A percentile compares a stretch with the other conserved stretches of the same genome.
Evolutionary conservation across 2,329 filamentous ascomycete genomes (phyloP).

Genomic region (Arthroderma sp.): DNA sequence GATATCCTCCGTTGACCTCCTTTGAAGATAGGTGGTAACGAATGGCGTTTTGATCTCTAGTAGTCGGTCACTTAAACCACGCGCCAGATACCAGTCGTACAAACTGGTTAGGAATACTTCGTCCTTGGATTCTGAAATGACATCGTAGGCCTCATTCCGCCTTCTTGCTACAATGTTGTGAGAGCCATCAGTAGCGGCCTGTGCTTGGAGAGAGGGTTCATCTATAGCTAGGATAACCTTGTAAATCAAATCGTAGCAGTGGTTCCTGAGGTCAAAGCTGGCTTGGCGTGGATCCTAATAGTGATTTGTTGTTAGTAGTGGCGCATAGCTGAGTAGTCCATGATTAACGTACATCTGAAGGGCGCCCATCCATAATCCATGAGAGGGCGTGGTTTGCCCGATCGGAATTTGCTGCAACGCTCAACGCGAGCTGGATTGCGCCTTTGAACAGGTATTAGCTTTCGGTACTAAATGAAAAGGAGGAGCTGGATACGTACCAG

Average conservation of each 20-base stretch:
- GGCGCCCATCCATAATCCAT: slow-evolving; percentile 77
- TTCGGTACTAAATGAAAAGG: slow-evolving; percentile 10
- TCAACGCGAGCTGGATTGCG: slow-evolving; percentile 74
- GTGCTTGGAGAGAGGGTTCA: slow-evolving; percentile 51
- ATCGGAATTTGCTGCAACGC: slow-evolving; percentile 72
- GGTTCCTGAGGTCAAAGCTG: slow-evolving; percentile 57
- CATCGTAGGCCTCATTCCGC: slow-evolving; percentile 73
- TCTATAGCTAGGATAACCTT: slow-evolving; percentile 69
- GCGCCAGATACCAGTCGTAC: slow-evolving; percentile 93
- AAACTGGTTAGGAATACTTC: slow-evolving; percentile 91
- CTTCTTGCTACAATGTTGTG: slow-evolving; percentile 64
- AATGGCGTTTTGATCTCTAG: slow-evolving; percentile 73
- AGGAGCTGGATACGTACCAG: slow-evolving; percentile 34
- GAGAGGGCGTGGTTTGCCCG: slow-evolving; percentile 71
- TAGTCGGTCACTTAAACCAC: slow-evolving; percentile 73
- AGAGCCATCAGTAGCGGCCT: slow-evolving; percentile 64
- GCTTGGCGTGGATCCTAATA: slow-evolving; percentile 51
- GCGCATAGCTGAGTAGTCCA: background rate
- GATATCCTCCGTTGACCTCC: slow-evolving; percentile 57
- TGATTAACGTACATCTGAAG: slow-evolving; percentile 35
- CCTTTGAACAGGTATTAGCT: slow-evolving; percentile 27
- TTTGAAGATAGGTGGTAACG: slow-evolving; percentile 72
- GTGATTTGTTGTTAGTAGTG: background rate
- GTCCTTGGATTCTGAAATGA: slow-evolving; percentile 77
- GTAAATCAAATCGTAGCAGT: slow-evolving; percentile 80